These are phyloP conservation scores for Xylaria sp. DNA, from an alignment of 2,329 filamentous ascomycete genomes.

Conservation along the genomic window DNA sequence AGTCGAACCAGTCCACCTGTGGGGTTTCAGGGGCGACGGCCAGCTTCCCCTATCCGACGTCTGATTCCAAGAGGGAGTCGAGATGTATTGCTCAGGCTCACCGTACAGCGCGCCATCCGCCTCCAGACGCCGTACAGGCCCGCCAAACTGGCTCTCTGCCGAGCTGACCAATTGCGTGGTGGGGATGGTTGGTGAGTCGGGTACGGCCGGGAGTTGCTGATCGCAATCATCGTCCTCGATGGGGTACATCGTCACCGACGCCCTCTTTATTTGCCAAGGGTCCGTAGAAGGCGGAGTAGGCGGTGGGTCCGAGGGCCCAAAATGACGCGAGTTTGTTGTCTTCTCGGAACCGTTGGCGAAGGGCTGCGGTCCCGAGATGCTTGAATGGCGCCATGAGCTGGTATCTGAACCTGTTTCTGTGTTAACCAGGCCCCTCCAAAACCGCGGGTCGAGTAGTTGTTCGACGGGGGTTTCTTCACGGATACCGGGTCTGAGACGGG, in stretches of 20 bases:
- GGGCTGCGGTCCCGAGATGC: conserved; percentile 9
- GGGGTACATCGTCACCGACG: conserved; percentile 20
- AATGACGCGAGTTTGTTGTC: conserved; percentile 25
- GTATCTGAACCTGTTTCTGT: conserved; percentile 25
- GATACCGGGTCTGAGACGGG: conserved; percentile 20
- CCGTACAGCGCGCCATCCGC: conserved; percentile 16
- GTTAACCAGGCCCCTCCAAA: conserved; percentile 23
- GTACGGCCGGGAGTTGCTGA: conserved; percentile 21
- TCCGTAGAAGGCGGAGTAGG: conserved; percentile 38
- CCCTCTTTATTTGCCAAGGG: conserved; percentile 39
- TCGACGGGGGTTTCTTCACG: conserved; percentile 23
- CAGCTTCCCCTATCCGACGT: conserved; percentile 27
- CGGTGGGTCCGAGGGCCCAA: conserved; percentile 26
- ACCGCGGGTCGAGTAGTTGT: conserved; percentile 23
- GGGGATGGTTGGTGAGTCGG: conserved; percentile 32
- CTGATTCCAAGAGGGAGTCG: conserved; percentile 25
- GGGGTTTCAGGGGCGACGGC: conserved; percentile 25
- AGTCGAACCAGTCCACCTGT: conserved; percentile 32
- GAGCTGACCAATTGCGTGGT: conserved; percentile 26
- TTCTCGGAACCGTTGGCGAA: conserved; percentile 23
- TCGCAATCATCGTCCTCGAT: conserved; percentile 23
- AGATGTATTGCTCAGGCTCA: conserved; percentile 25
- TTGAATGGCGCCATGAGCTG: conserved; percentile 17
- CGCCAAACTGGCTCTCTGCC: conserved; percentile 9
- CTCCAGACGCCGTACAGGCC: conserved; percentile 13